These are phyloP conservation scores for Lupinus albus DNA, from an alignment of 306 rosid genomes.

Conservation along the genomic window DNA sequence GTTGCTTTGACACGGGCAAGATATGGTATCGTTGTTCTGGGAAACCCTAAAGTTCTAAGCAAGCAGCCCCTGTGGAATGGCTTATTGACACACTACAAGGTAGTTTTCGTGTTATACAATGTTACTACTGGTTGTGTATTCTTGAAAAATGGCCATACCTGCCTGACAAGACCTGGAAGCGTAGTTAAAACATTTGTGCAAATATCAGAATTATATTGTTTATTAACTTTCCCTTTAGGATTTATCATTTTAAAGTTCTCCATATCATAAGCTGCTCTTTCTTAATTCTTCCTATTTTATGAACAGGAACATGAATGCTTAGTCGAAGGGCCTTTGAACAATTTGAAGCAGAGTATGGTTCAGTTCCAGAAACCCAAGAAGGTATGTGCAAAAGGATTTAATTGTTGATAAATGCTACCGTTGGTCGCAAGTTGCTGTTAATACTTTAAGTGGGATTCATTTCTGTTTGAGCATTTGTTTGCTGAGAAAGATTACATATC, in stretches of 20 bases:
- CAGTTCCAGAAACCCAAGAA: constrained; percentile 98
- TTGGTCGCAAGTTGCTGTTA: not conserved
- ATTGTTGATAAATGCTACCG: constrained; percentile 20
- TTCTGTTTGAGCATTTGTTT: constrained; percentile 5
- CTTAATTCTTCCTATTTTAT: not conserved
- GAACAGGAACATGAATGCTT: constrained; percentile 94
- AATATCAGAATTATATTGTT: constrained; percentile 8
- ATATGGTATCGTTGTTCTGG: constrained; percentile 96
- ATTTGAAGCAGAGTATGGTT: constrained; percentile 98
- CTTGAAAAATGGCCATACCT: constrained; percentile 1
- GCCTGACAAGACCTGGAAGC: constrained; percentile 12
- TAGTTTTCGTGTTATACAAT: constrained; percentile 37
- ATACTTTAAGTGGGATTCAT: constrained; percentile 3
- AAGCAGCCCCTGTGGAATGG: constrained; percentile 98
- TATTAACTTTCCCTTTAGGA: constrained; percentile 4
- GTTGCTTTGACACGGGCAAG: constrained; percentile 98
- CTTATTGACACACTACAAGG: constrained; percentile 97
- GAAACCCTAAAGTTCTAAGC: constrained; percentile 97
- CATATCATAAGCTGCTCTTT: not conserved
- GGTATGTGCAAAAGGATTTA: constrained; percentile 51
- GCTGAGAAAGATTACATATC: constrained; percentile 24
- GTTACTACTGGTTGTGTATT: constrained; percentile 16
- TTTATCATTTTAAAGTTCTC: not conserved
- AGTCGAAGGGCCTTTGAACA: constrained; percentile 97
- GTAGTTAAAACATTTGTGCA: constrained; percentile 17